Evolutionary conservation across 495 filamentous ascomycete species (phyloP), one percentile per base, ranked within the genome.

Genomic region (Lichina pygmaea): DNA sequence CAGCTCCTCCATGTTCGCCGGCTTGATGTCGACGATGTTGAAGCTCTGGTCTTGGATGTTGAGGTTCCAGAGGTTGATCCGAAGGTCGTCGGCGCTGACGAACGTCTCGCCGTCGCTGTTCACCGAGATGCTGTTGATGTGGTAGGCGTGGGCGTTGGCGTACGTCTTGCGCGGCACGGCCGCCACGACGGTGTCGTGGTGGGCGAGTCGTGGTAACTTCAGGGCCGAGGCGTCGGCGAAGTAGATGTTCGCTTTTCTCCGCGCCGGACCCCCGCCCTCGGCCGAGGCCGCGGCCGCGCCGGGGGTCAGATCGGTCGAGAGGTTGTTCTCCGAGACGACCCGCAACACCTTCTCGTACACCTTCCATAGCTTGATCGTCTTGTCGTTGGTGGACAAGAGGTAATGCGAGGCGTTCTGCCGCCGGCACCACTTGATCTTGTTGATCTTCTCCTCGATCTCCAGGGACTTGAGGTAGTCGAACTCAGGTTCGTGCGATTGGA

Each of bases 381-480:
- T 97, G 66, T 97, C 89, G 59, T 97, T 97, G 46, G 89, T 97
- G 9, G 89, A 95, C 41, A 97, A 76, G 30, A 97, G 76, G 61
- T 93, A 97, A 63, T 97, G 89, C 34, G 89, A 93, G 49, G 89
- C 80, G 68, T 97, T 97, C 60, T 93, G 85, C 62, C 89, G 75
- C 54, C 81, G 75, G 60, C 89, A 97, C 89, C 89, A 97, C 66
- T 95, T 97, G 62, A 97, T 97, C 68, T 97, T 97, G 70, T 97
- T 97, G 71, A 97, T 97, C 67, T 97, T 97, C 64, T 97, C 89
- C 70, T 97, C 89, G 53, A 97, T 97, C 65, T 97, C 89, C 48
- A 97, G 70, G 16, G 89, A 97, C 65, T 97, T 97, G 47, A 97
- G 73, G 60, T 97, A 97, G 58, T 97, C 89, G 60, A 97, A 97